Evolutionary conservation across 164 flowering plant genomes (phyloP).

Genomic region (Dillenia turbinata): DNA sequence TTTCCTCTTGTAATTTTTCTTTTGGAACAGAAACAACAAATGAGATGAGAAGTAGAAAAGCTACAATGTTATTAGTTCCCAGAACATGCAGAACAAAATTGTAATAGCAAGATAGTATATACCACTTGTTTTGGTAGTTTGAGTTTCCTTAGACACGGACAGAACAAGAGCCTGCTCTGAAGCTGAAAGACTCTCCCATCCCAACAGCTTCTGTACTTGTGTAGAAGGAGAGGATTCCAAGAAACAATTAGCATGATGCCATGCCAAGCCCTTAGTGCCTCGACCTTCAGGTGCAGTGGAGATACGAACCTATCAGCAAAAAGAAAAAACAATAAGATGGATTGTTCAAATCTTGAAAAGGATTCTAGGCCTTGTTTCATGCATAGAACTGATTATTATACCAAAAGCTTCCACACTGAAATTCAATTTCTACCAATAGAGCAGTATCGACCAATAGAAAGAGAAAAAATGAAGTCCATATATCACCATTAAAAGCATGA

Average conservation of each 20-base stretch:
- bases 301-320: conserved; percentile 58
- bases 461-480: no score
- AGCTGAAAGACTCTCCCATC: conserved; percentile 67
- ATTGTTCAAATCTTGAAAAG: not conserved
- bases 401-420: no score
- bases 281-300: conserved; percentile 62
- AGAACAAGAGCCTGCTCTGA: conserved; percentile 47
- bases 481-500: no score
- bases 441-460: no score
- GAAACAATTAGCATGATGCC: conserved; percentile 93
- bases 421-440: no score
- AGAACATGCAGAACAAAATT: not conserved
- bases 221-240: conserved; percentile 49
- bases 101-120: conserved; percentile 5
- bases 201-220: conserved; percentile 53
- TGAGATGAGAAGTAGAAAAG: not conserved
- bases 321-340: not conserved
- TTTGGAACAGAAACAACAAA: conserved; percentile 19
- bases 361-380: no score
- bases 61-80: not conserved
- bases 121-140: conserved; percentile 39
- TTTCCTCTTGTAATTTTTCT: conserved; percentile 22
- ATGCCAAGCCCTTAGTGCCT: conserved; percentile 57
- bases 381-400: no score
- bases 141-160: conserved; percentile 32